These are phyloP conservation scores for Fusarium odoratissimum DNA, from an alignment of 2,329 filamentous ascomycete species.

Conservation along the genomic window DNA sequence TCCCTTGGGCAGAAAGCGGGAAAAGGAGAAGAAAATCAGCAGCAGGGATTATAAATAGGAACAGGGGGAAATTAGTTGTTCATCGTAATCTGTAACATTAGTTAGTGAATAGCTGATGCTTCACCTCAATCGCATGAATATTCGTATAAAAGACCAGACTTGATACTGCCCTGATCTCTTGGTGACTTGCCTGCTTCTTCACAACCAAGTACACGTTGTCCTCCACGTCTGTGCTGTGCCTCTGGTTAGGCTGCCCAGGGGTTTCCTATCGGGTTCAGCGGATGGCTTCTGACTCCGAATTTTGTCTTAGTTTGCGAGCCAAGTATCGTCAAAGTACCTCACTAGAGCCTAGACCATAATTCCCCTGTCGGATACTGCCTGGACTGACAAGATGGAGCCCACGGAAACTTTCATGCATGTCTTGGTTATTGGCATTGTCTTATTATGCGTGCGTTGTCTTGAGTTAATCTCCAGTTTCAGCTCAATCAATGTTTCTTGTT, in stretches of 20 bases:
- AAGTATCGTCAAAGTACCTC: slow-evolving; percentile 30
- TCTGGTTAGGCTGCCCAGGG: slow-evolving; percentile 20
- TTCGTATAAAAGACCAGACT: background rate
- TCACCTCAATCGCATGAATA: slow-evolving; percentile 6
- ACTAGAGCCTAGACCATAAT: slow-evolving; percentile 6
- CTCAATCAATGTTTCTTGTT: background rate
- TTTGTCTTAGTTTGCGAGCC: slow-evolving; percentile 11
- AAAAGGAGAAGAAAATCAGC: slow-evolving; percentile 29
- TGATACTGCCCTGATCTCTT: background rate
- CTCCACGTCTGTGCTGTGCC: slow-evolving; percentile 24
- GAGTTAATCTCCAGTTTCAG: background rate
- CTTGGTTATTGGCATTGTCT: slow-evolving; percentile 16
- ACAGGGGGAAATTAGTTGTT: slow-evolving; percentile 33
- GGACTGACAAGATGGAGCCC: background rate
- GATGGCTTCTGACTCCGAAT: slow-evolving; percentile 14
- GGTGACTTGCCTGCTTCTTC: slow-evolving; percentile 5
- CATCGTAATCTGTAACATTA: slow-evolving; percentile 28
- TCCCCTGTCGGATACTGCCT: slow-evolving; percentile 4
- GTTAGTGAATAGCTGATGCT: background rate
- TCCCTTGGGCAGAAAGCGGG: slow-evolving; percentile 7
- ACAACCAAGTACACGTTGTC: slow-evolving; percentile 3
- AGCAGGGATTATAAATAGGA: slow-evolving; percentile 21
- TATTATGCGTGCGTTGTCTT: slow-evolving; percentile 3
- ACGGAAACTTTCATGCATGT: slow-evolving; percentile 33
- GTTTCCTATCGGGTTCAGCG: slow-evolving; percentile 31